Conservation (phyloP, 805 yeast species). For the Grigorovia jiainica region DNA sequence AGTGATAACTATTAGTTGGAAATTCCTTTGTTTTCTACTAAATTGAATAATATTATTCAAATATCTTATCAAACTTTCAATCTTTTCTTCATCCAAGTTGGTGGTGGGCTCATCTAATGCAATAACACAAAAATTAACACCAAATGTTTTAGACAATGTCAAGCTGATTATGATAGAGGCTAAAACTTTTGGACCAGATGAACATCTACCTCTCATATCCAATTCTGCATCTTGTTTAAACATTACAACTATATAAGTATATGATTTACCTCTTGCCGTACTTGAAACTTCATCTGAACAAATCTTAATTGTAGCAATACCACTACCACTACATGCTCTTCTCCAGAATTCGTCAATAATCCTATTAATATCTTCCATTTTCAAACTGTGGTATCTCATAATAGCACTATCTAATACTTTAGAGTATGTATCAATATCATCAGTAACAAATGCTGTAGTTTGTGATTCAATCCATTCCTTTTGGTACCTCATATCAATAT, state of each 20-base stretch:
- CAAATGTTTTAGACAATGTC: slow-evolving; percentile 93
- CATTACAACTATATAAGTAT: slow-evolving; percentile 93
- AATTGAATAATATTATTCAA: slow-evolving; percentile 63
- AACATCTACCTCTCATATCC: slow-evolving; percentile 97
- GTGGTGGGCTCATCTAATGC: slow-evolving; percentile 98
- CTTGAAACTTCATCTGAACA: slow-evolving; percentile 56
- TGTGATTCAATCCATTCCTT: slow-evolving; percentile 68
- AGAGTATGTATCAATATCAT: slow-evolving; percentile 72
- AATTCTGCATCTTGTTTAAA: slow-evolving; percentile 81
- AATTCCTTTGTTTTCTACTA: slow-evolving; percentile 72
- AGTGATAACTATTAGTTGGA: slow-evolving; percentile 90
- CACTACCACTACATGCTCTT: slow-evolving; percentile 88
- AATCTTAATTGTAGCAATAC: slow-evolving; percentile 82
- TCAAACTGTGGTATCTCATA: slow-evolving; percentile 81
- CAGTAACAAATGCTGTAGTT: slow-evolving; percentile 63
- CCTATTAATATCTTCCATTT: slow-evolving; percentile 87
- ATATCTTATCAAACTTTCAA: slow-evolving; percentile 78
- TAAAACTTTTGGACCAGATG: slow-evolving; percentile 94
- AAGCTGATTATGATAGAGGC: slow-evolving; percentile 86
- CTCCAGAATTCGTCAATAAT: slow-evolving; percentile 90
- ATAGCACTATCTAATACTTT: slow-evolving; percentile 88
- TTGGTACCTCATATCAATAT: slow-evolving; percentile 54
- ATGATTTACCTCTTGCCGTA: slow-evolving; percentile 46
- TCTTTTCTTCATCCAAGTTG: slow-evolving; percentile 80
- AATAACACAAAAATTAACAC: slow-evolving; percentile 87